These are phyloP conservation scores for Arthromyces matolae DNA, from an alignment of 768 basidiomycete species.

Conservation along the genomic window DNA sequence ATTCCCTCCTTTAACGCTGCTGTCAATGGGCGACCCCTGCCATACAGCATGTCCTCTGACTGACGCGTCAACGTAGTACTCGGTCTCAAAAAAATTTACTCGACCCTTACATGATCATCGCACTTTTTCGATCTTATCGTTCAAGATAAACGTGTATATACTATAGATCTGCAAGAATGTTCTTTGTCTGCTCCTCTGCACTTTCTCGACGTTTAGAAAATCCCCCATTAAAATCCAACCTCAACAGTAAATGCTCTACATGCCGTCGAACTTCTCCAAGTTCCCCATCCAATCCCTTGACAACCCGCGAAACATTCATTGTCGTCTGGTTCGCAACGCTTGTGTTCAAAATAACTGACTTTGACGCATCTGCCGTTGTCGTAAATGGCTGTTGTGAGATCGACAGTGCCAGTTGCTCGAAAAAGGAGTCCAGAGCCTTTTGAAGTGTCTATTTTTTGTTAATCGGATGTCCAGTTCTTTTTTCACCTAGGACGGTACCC, in stretches of 20 bases:
- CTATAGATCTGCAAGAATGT: constrained; percentile 40
- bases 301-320: constrained; percentile 47
- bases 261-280: constrained; percentile 67
- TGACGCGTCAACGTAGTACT: constrained; percentile 3
- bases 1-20: constrained; percentile 10
- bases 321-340: constrained; percentile 54
- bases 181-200: constrained; percentile 12
- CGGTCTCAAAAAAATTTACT: constrained; percentile 1
- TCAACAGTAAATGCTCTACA: constrained; percentile 75
- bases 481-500: constrained; percentile 15
- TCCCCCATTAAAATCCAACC: constrained; percentile 81
- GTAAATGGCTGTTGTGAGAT: constrained; percentile 73
- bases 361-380: constrained; percentile 63
- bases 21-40: constrained; percentile 5
- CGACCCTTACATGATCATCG: constrained; percentile 8
- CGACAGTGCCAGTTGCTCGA: constrained; percentile 72
- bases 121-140: constrained; percentile 13
- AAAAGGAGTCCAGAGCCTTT: constrained; percentile 67
- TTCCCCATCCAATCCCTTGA: constrained; percentile 52
- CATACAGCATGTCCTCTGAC: constrained; percentile 3
- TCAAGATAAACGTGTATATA: constrained; percentile 2
- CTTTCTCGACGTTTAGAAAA: constrained; percentile 50
- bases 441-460: constrained; percentile 53
- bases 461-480: not conserved
- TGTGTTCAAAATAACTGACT: constrained; percentile 59